Conservation (phyloP, 257 asterid genomes). For the Solanum ossicruentum region DNA sequence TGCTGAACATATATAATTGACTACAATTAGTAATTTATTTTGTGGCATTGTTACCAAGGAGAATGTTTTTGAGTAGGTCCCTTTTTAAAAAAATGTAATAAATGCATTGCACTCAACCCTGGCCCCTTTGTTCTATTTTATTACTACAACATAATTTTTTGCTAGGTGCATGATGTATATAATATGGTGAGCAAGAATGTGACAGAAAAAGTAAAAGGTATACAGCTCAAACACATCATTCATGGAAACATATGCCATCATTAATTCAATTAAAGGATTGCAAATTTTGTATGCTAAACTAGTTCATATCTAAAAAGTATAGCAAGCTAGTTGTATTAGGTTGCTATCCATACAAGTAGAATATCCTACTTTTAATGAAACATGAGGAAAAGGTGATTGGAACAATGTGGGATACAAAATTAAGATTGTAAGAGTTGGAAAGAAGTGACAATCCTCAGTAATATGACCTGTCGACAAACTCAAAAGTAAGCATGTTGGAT, state of each 20-base stretch:
- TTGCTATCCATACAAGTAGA: constrained; percentile 1
- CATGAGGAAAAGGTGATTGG: not conserved
- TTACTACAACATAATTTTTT: not conserved
- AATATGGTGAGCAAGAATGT: not conserved
- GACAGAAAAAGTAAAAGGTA: not conserved
- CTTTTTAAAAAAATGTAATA: not conserved
- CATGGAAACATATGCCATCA: not conserved
- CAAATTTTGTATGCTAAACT: not conserved
- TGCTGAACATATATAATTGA: not conserved
- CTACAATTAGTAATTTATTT: not conserved
- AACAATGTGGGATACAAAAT: not conserved
- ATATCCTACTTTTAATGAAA: not conserved
- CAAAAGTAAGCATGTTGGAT: not conserved
- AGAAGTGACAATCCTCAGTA: not conserved
- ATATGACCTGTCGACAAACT: not conserved
- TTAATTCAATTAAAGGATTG: not conserved
- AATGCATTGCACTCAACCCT: not conserved
- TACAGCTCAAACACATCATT: not conserved
- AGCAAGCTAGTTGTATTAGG: not conserved
- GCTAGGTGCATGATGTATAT: not conserved
- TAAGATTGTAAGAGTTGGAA: not conserved
- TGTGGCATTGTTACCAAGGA: not conserved
- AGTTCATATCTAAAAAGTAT: not conserved
- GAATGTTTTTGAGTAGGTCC: not conserved
- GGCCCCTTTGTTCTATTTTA: not conserved